Conservation (phyloP, 768 basidiomycete genomes). For the Pleurotus ostreatus region DNA sequence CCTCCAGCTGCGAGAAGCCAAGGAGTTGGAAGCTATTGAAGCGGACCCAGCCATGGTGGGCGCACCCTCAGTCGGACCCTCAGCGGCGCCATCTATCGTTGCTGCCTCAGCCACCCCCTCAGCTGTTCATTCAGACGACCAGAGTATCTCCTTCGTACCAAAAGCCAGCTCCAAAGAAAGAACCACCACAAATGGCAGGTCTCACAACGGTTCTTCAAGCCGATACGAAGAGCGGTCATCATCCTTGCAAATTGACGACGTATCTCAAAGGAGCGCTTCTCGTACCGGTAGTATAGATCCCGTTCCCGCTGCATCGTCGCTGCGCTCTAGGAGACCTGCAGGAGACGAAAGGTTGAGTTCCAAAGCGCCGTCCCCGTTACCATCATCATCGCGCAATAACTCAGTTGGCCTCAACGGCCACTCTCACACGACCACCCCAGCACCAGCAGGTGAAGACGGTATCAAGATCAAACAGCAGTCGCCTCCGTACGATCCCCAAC, state of each 20-base stretch:
- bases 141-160: conserved; percentile 12
- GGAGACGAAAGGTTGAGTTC: background rate
- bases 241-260: background rate
- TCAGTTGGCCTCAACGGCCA: conserved; percentile 19
- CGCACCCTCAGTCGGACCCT: conserved; percentile 22
- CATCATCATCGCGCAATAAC: background rate
- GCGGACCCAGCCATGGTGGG: conserved; percentile 50
- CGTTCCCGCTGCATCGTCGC: background rate
- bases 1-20: conserved; percentile 47
- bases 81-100: conserved; percentile 17
- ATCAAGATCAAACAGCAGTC: conserved; percentile 13
- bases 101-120: conserved; percentile 15
- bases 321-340: background rate
- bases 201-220: conserved; percentile 21
- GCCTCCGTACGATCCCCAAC: conserved; percentile 13
- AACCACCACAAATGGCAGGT: conserved; percentile 29
- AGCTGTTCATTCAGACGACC: conserved; percentile 9
- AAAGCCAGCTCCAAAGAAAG: conserved; percentile 20
- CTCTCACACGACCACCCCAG: conserved; percentile 19
- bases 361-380: background rate
- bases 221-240: conserved; percentile 14
- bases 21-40: conserved; percentile 53
- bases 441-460: conserved; percentile 16
- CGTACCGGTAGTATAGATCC: conserved; percentile 5
- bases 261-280: background rate